Base-by-base conservation (phyloP, 2,329 filamentous ascomycete genomes). In the Colletotrichum costaricense region DNA sequence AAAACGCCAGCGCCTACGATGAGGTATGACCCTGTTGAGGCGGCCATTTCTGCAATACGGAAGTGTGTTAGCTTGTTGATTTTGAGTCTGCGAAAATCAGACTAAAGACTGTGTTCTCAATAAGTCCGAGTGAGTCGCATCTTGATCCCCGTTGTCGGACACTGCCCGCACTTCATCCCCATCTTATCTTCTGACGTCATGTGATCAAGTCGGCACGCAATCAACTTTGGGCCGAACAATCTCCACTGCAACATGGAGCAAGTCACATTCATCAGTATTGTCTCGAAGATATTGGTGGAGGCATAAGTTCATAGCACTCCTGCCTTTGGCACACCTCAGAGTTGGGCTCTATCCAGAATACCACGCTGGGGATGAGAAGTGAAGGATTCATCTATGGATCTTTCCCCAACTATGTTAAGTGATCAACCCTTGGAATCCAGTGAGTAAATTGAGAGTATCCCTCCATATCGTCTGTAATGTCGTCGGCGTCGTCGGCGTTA, bases 1-100 rank as follows among this genome's bases (percentile, higher is more conserved):
- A 88, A 88, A 33, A 86, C 85, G 49, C 87, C 87, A 4, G 83
- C 85, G 33, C 87, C 87, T 56, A 89, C 76, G 63, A 89, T 88
- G 57, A 89, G 79, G 60, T 75, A 77, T 7, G 75, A 76, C 4
- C 22, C 22, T 26, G 28, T 8, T 3, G 26, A 11, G 1, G 46
- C 0, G 5, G 19, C 4, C 72, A 68, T 72, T 22, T 19, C 22
- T 16, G 11, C 1, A 3, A 2, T 64, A 2, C 11, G 38, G 12
- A 8, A 7, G 5, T 19, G 28, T 6, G 1, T 12, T 11, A n/a
- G 5, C 12, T 16, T 19, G 11, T 14, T 38, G 19, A 49, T 0
- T 11, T n/a, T 22, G 7, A 3, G 42, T n/a, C 19, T 4, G 8
- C 42, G 19, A 8, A 49, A 42, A 19, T 5, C 8, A 49, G 19